These are phyloP conservation scores for Tylopilus subfusipes DNA, from an alignment of 768 basidiomycete species.

Conservation along the genomic window DNA sequence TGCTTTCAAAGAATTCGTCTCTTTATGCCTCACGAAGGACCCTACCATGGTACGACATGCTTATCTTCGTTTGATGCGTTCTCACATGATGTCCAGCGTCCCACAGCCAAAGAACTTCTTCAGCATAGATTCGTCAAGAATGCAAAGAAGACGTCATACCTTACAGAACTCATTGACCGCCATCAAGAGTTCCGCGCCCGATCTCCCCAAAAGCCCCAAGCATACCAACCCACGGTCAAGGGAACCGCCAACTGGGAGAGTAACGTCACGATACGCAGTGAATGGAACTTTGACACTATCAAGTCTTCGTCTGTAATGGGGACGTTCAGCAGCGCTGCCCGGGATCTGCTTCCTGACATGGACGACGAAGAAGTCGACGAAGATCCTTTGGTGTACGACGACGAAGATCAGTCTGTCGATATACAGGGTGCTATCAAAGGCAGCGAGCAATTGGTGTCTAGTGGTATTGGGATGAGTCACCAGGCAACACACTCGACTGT, in stretches of 20 bases:
- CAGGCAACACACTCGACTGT: conserved; percentile 69
- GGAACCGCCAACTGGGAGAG: conserved; percentile 65
- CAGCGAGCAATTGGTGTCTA: conserved; percentile 45
- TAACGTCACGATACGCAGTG: conserved; percentile 77
- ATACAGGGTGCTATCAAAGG: conserved; percentile 63
- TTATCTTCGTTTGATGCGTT: not conserved
- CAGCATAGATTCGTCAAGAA: conserved; percentile 89
- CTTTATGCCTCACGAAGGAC: conserved; percentile 90
- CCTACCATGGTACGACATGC: conserved; percentile 58
- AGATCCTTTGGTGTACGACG: conserved; percentile 36
- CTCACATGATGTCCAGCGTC: conserved; percentile 55
- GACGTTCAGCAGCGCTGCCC: conserved; percentile 68
- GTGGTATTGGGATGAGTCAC: conserved; percentile 47
- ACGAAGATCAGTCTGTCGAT: conserved; percentile 53
- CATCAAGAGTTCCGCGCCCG: conserved; percentile 72
- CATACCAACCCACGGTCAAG: conserved; percentile 54
- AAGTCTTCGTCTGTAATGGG: conserved; percentile 71
- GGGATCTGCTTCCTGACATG: conserved; percentile 62
- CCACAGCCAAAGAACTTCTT: conserved; percentile 86
- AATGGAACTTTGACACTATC: conserved; percentile 95
- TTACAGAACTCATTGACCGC: conserved; percentile 86
- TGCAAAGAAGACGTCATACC: conserved; percentile 77
- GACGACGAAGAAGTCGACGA: conserved; percentile 51
- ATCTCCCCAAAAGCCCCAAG: conserved; percentile 54
- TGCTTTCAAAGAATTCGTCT: conserved; percentile 92